A percentile compares a stretch with the other conserved stretches of the same genome.
Evolutionary conservation across 1,284 basidiomycete species (phyloP).

Genomic region (Boletus hoseneyae): DNA sequence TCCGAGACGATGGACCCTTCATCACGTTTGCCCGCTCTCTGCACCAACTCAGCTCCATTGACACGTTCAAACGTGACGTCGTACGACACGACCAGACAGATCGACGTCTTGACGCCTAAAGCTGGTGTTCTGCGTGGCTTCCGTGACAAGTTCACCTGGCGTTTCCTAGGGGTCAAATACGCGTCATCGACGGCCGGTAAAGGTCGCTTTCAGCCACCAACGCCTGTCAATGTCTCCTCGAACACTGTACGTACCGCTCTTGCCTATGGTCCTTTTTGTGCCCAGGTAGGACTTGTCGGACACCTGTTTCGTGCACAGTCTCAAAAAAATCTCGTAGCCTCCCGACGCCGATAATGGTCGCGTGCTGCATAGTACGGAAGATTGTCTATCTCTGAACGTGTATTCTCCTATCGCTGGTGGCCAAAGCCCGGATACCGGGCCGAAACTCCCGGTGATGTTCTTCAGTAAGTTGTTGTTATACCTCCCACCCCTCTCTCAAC

Average conservation of each 20-base stretch:
- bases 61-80: conserved; percentile 20
- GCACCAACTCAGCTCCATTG: conserved; percentile 19
- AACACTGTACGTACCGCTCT: conserved; percentile 2
- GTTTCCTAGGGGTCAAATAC: conserved; percentile 19
- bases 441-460: conserved; percentile 20
- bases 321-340: neutral
- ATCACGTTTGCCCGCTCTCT: conserved; percentile 9
- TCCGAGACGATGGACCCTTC: neutral
- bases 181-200: conserved; percentile 5
- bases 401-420: conserved; percentile 9
- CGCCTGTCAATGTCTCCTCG: conserved; percentile 4
- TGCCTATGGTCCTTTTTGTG: conserved; percentile 15
- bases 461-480: conserved; percentile 8
- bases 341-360: conserved; percentile 14
- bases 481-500: neutral
- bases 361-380: conserved; percentile 6
- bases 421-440: neutral
- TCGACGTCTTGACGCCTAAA: conserved; percentile 12
- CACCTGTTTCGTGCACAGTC: no score
- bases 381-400: conserved; percentile 19
- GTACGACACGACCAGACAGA: conserved; percentile 15
- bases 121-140: conserved; percentile 18
- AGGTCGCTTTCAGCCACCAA: conserved; percentile 15
- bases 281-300: conserved; percentile 6
- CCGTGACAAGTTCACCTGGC: conserved; percentile 19